phyloP scores from a whole-genome alignment of 2,329 filamentous ascomycete species.

The Nemania bipapillata region DNA sequence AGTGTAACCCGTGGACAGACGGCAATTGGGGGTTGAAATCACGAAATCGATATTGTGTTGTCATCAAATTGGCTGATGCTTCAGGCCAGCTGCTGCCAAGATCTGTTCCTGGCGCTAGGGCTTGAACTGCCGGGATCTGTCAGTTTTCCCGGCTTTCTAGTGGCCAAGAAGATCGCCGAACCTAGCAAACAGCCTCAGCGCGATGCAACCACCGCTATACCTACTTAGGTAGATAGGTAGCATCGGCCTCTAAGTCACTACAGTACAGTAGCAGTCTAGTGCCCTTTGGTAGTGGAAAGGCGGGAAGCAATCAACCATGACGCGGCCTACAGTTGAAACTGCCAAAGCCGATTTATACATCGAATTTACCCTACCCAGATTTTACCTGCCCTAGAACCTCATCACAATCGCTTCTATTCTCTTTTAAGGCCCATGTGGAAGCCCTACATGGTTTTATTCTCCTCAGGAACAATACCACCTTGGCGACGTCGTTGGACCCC shows the following conservation, averaged over 20 bases:
- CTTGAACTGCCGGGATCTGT: slow-evolving; percentile 27
- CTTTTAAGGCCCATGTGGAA: neutral
- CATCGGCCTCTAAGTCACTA: neutral
- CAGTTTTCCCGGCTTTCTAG: slow-evolving; percentile 15
- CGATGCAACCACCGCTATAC: neutral
- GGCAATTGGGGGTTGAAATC: slow-evolving; percentile 23
- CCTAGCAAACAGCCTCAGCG: neutral
- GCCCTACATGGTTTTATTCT: no score
- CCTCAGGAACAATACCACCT: slow-evolving; percentile 21
- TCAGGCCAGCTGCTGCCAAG: slow-evolving; percentile 32
- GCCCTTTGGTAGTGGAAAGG: neutral
- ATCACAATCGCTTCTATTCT: neutral
- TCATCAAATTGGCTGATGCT: slow-evolving; percentile 30
- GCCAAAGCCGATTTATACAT: no score
- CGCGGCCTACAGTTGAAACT: no score
- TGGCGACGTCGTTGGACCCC: slow-evolving; percentile 2
- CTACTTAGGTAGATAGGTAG: neutral
- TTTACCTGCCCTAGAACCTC: neutral
- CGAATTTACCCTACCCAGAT: neutral
- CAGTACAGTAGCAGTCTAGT: no score
- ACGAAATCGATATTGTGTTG: slow-evolving; percentile 37
- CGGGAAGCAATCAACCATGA: no score
- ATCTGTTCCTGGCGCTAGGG: slow-evolving; percentile 30
- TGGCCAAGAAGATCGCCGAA: slow-evolving; percentile 22
- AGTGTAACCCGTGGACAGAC: neutral